Evolutionary conservation across 768 basidiomycete genomes (phyloP).

Genomic region (Trametes punicea): DNA sequence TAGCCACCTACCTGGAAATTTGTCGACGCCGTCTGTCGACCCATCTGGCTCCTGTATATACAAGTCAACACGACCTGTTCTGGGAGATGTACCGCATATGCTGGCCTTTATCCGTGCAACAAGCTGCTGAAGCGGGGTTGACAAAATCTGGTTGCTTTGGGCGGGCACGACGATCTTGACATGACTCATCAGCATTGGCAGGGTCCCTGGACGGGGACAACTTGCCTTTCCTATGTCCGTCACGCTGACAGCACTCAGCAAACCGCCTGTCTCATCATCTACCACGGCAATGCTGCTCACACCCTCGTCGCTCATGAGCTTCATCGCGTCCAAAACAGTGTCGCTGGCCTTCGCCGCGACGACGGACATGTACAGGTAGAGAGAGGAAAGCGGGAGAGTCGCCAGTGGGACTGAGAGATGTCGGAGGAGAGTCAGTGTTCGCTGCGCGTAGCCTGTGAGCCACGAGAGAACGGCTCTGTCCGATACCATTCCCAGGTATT

Average conservation of each 20-base stretch:
- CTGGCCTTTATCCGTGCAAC: constrained; percentile 68
- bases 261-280: constrained; percentile 56
- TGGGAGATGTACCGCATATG: not conserved
- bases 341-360: constrained; percentile 59
- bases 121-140: constrained; percentile 65
- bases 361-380: constrained; percentile 60
- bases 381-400: constrained; percentile 57
- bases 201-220: not conserved
- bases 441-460: constrained; percentile 55
- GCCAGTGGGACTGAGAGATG: constrained; percentile 54
- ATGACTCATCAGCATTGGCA: not conserved
- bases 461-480: constrained; percentile 69
- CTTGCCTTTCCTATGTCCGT: constrained; percentile 75
- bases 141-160: constrained; percentile 74
- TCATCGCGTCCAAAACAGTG: constrained; percentile 77
- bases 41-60: constrained; percentile 60
- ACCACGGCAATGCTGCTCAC: constrained; percentile 80
- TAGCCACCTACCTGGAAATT: constrained; percentile 67
- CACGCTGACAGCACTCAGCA: constrained; percentile 77
- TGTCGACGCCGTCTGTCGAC: constrained; percentile 75
- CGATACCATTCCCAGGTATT: constrained; percentile 70
- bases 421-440: constrained; percentile 41
- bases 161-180: constrained; percentile 72
- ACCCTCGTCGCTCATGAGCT: constrained; percentile 79
- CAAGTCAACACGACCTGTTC: not conserved